Evolutionary conservation across 352 stramenopile species (phyloP).

Genomic region (Pilasporangium apinafurcum): DNA sequence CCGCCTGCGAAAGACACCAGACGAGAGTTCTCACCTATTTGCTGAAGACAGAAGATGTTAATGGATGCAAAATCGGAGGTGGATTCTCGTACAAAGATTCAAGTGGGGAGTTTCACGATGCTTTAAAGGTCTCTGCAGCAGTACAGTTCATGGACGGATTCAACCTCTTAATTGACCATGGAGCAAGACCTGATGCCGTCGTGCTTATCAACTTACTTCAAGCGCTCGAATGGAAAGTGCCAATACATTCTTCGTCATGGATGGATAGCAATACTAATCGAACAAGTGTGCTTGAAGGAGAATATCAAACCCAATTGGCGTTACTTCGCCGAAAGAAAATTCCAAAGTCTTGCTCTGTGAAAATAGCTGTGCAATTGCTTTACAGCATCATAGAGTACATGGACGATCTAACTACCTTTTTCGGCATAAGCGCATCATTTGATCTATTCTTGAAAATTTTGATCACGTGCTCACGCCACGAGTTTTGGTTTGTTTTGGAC

Average conservation of each 20-base stretch:
- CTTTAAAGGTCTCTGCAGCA: conserved; percentile 21
- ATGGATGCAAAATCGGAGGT: conserved; percentile 9
- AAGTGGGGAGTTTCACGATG: conserved; percentile 34
- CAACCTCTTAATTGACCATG: conserved; percentile 19
- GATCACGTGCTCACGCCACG: conserved; percentile 36
- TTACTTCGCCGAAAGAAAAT: no score
- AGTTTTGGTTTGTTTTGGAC: conserved; percentile 42
- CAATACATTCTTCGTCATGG: neutral
- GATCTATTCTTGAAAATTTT: conserved; percentile 35
- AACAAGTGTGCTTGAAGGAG: no score
- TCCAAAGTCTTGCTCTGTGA: no score
- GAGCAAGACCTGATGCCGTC: conserved; percentile 21
- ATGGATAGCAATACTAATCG: no score
- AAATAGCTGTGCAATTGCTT: no score
- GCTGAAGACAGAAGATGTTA: conserved; percentile 11
- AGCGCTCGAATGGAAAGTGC: conserved; percentile 9
- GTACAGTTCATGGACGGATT: conserved; percentile 40
- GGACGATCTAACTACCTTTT: conserved; percentile 24
- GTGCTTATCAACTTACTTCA: conserved; percentile 26
- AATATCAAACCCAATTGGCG: no score
- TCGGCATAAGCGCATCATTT: conserved; percentile 27
- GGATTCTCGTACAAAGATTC: conserved; percentile 28
- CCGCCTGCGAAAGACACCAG: conserved; percentile 27
- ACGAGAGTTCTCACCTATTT: conserved; percentile 29
- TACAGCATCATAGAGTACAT: conserved; percentile 14